These are phyloP conservation scores for Rhododendron henanense DNA, from an alignment of 148 eudicot species.

Conservation along the genomic window DNA sequence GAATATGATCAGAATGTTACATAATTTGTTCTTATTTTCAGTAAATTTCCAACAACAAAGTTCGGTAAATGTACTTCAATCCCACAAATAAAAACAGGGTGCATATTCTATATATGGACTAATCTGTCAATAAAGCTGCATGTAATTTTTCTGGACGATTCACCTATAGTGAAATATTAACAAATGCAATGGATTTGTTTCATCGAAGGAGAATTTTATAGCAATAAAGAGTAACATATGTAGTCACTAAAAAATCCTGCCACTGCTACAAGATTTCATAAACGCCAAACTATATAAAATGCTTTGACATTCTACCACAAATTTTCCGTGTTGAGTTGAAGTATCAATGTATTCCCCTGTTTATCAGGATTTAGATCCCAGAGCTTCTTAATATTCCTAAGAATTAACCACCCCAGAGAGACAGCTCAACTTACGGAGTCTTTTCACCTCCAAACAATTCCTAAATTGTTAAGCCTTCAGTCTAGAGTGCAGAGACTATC, in stretches of 20 bases:
- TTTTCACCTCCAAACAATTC: neutral
- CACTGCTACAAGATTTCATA: neutral
- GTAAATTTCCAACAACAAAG: neutral
- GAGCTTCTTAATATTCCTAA: neutral
- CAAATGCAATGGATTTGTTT: neutral
- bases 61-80: neutral
- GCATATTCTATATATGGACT: neutral
- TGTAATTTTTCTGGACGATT: neutral
- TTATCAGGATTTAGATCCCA: neutral
- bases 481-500: neutral
- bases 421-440: neutral
- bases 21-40: neutral
- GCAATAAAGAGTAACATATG: neutral
- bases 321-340: neutral
- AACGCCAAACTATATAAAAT: neutral
- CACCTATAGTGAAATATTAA: neutral
- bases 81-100: neutral
- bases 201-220: neutral
- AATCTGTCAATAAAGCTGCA: neutral
- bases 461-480: neutral
- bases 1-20: neutral
- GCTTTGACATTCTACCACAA: neutral
- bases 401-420: neutral
- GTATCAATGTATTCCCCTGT: neutral
- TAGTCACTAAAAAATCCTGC: neutral